These are phyloP conservation scores for Aspergillus kassunensis DNA, from an alignment of 495 filamentous ascomycete species.

Conservation along the genomic window DNA sequence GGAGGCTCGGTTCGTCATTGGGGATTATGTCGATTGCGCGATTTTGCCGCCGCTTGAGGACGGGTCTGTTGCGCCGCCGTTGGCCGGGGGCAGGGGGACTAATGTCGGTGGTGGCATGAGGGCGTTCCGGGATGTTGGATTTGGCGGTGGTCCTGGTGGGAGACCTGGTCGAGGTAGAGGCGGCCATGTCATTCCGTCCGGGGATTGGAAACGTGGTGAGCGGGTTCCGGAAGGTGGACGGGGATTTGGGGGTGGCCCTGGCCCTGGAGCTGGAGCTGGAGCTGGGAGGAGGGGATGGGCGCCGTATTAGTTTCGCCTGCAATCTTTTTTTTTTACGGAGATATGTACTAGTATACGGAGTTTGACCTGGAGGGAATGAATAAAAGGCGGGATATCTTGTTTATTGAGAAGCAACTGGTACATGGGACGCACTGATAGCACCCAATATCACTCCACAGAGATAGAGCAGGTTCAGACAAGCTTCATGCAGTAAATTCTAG, in stretches of 20 bases:
- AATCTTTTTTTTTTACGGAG: neutral
- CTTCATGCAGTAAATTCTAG: conserved; percentile 38
- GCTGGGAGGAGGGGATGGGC: conserved; percentile 39
- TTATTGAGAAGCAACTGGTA: too few species aligned
- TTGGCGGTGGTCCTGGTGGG: conserved; percentile 32
- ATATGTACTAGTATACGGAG: conserved; percentile 15
- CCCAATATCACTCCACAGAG: neutral
- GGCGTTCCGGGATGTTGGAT: conserved; percentile 47
- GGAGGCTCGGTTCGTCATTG: conserved; percentile 77
- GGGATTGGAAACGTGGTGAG: conserved; percentile 45
- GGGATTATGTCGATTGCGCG: conserved; percentile 80
- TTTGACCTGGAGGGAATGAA: conserved; percentile 10
- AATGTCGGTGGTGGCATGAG: conserved; percentile 39
- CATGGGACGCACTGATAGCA: too few species aligned
- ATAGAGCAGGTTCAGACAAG: neutral
- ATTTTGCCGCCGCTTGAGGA: conserved; percentile 71
- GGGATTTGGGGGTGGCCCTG: conserved; percentile 5
- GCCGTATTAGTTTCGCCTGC: conserved; percentile 37
- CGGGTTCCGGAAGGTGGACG: conserved; percentile 37
- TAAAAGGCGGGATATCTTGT: neutral
- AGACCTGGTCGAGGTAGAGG: conserved; percentile 29
- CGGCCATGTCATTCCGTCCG: conserved; percentile 28
- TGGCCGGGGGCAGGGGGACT: conserved; percentile 27
- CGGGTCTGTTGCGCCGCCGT: conserved; percentile 64
- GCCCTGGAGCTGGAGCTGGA: conserved; percentile 3